These are phyloP conservation scores for Phytophthora pluvialis DNA, from an alignment of 352 stramenopile genomes.

Conservation along the genomic window DNA sequence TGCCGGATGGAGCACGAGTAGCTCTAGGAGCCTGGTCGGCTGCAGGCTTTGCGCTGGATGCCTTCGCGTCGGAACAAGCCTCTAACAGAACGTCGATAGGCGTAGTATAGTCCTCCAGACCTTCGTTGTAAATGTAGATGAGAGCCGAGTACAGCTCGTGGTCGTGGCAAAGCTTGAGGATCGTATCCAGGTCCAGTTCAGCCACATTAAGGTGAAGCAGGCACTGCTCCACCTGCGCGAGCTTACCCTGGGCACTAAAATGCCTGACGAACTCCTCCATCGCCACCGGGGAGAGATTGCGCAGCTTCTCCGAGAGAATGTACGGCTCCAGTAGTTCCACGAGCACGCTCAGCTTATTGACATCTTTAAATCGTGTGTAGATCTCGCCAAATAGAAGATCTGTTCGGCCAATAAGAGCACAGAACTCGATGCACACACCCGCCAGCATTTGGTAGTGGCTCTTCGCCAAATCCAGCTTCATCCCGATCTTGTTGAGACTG, in stretches of 20 bases:
- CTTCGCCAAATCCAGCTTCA: constrained; percentile 90
- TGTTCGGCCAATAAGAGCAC: constrained; percentile 85
- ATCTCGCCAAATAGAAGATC: constrained; percentile 90
- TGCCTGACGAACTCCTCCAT: constrained; percentile 95
- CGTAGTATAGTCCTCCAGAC: constrained; percentile 92
- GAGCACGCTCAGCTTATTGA: constrained; percentile 88
- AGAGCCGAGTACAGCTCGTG: constrained; percentile 94
- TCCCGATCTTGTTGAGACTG: constrained; percentile 64
- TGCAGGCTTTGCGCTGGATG: constrained; percentile 29
- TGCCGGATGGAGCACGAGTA: constrained; percentile 43
- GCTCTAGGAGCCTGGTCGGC: constrained; percentile 21
- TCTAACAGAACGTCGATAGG: constrained; percentile 93
- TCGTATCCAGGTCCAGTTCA: constrained; percentile 94
- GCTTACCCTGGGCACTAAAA: constrained; percentile 88
- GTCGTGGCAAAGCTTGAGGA: constrained; percentile 91
- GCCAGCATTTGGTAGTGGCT: constrained; percentile 97
- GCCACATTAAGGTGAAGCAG: constrained; percentile 94
- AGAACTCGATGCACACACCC: constrained; percentile 96
- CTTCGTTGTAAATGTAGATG: constrained; percentile 96
- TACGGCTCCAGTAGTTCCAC: constrained; percentile 95
- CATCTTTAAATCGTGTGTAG: constrained; percentile 86
- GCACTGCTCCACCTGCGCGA: constrained; percentile 92
- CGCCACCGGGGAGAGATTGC: constrained; percentile 90
- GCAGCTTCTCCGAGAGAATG: constrained; percentile 93
- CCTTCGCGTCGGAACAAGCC: constrained; percentile 61